Evolutionary conservation across 768 basidiomycete genomes (phyloP), one percentile per base, ranked within the genome.

Genomic region (Suillus luteus): DNA sequence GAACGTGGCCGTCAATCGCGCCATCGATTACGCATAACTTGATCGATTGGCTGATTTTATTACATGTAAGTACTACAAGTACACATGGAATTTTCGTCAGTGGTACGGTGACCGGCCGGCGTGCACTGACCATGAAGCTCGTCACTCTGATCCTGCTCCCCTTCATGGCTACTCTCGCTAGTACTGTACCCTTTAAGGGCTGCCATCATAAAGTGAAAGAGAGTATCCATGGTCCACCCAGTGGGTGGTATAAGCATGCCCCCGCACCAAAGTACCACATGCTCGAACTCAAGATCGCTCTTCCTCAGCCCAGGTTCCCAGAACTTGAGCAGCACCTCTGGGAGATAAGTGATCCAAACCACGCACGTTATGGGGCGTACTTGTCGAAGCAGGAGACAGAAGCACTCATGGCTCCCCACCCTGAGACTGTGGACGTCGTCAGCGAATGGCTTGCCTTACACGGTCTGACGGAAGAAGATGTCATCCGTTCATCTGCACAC

Each of bases 231-330:
- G 9, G 43, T 44, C 43, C 43, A 44, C 43, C 19, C 19, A 19
- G 19, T 10, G 43, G 19, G 9, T 44, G 43, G 43, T n/a, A 19
- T 19, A n/a, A 44, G 43, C 43, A 44, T 10, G 43, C 43, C n/a
- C 19, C 43, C 9, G 19, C 43, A 44, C 43, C 9, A 10, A 44
- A 44, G 43, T 3, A 44, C 43, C 3, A 44, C 19, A 44, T 44
- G 1, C 43, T 44, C 43, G 19, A 44, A 9, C 43, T 44, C 49
- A 64, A 64, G 49, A 76, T 55, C 86, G 86, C 73, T 44, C 43
- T 44, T n/a, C 43, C 43, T 44, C 43, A 44, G 43, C 43, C 43
- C 43, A 44, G 19, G 43, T 44, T 44, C 43, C 19, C 43, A 1
- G 43, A 44, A n/a, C 43, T 44, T 10, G 43, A 44, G 9, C 19